These are phyloP conservation scores for Babesia ovata DNA, from an alignment of 169 alveolate species.

Conservation along the genomic window DNA sequence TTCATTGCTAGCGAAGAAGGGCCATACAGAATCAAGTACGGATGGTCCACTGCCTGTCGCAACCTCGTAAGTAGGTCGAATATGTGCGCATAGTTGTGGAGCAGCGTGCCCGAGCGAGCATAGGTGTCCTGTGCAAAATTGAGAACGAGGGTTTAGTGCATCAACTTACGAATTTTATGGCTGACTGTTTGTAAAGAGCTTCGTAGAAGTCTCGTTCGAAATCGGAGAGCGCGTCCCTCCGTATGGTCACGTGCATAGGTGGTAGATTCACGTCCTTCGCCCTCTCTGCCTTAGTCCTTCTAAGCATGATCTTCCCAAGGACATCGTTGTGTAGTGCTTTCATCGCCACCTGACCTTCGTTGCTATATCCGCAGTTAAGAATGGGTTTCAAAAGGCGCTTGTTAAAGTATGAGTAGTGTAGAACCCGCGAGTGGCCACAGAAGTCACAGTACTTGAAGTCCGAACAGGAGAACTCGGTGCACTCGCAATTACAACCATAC, in stretches of 20 bases:
- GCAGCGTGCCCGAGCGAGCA: slow-evolving; percentile 82
- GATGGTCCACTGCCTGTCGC: slow-evolving; percentile 92
- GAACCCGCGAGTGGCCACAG: slow-evolving; percentile 83
- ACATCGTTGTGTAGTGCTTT: slow-evolving; percentile 69
- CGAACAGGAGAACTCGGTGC: slow-evolving; percentile 73
- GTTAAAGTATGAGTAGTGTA: slow-evolving; percentile 84
- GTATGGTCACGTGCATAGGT: slow-evolving; percentile 77
- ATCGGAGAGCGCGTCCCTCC: slow-evolving; percentile 78
- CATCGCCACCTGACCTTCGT: slow-evolving; percentile 81
- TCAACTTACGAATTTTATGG: slow-evolving; percentile 63
- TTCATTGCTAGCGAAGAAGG: slow-evolving; percentile 59
- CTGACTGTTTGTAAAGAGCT: slow-evolving; percentile 82
- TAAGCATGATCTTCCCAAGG: slow-evolving; percentile 66
- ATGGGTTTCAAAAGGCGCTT: slow-evolving; percentile 85
- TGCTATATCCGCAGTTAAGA: slow-evolving; percentile 78
- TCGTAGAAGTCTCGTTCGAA: slow-evolving; percentile 85
- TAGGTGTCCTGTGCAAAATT: slow-evolving; percentile 73
- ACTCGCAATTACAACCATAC: slow-evolving; percentile 81
- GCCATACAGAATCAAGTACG: slow-evolving; percentile 86
- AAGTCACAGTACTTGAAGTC: slow-evolving; percentile 79
- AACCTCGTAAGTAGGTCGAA: slow-evolving; percentile 86
- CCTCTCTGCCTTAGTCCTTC: slow-evolving; percentile 87
- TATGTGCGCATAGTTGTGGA: slow-evolving; percentile 89
- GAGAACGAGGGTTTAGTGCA: not conserved
- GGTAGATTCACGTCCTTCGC: slow-evolving; percentile 85